Base-by-base conservation (phyloP, 169 alveolate genomes). In the Plasmodium sp. region DNA sequence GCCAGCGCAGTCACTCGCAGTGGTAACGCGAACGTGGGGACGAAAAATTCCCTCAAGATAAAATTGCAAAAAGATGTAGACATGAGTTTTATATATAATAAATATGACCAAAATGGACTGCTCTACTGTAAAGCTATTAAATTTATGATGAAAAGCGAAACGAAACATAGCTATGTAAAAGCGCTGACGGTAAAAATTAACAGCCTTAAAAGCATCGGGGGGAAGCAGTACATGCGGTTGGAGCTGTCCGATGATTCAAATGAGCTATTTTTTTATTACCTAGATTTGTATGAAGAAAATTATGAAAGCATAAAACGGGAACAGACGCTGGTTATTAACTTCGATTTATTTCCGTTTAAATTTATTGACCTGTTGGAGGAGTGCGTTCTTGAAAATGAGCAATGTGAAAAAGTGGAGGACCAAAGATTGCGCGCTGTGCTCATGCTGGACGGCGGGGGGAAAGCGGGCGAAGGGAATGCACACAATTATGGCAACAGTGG, bases 311-410 rank as follows among this genome's bases (percentile, higher is more conserved):
- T 88, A 88, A 88, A 88, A 45, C 58, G 71, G 54, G 94, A 88
- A 80, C 94, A 88, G 39, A 88, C 48, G 31, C 34, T 88, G 16
- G 94, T 88, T 80, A 88, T 88, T 22, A 88, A 88, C 73, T 88
- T 88, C 80, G 83, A 88, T 80, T 88, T 88, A 27, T 88, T 88
- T 80, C 94, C 94, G 2, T 88, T 88, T 88, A 88, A 88, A 58
- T 88, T 88, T 79, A 88, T 88, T 2, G 94, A 88, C 72, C 62
- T 88, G 41, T 45, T 88, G 27, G 94, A 88, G 62, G 94, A 88
- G 22, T 88, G 94, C 58, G 91, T 88, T 1, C 56, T 88, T 2
- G 94, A 88, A 27, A 79, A 71, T 80, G 94, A 88, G 51, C 81
- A 56, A 16, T 88, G 74, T 67, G 94, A 88, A 36, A 72, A 80